Evolutionary conservation across 2,329 filamentous ascomycete species (phyloP).

Genomic region (Xylaria sp.): DNA sequence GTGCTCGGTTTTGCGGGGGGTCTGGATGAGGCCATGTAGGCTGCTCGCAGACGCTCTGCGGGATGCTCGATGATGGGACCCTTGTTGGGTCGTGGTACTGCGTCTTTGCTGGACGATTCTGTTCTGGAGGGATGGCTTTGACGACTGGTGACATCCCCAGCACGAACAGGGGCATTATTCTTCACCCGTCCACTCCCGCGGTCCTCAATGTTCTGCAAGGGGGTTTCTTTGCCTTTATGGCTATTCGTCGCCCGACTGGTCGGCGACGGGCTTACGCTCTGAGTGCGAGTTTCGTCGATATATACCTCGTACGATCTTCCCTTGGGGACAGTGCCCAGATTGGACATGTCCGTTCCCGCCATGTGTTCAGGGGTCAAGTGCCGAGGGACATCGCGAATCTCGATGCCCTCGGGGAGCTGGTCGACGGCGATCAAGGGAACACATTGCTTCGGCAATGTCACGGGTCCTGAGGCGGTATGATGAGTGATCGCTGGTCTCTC

Average conservation of each 20-base stretch:
- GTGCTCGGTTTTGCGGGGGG: not conserved
- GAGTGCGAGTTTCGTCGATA: constrained; percentile 14
- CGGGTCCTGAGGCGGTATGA: constrained; percentile 25
- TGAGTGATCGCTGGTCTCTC: constrained; percentile 37
- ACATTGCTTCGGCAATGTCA: constrained; percentile 32
- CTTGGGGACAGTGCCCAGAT: constrained; percentile 33
- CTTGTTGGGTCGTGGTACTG: not conserved
- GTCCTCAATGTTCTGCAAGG: not conserved
- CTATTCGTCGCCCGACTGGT: not conserved
- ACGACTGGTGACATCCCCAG: not conserved
- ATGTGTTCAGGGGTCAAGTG: constrained; percentile 35
- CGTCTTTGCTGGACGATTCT: not conserved
- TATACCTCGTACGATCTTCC: constrained; percentile 28
- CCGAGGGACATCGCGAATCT: constrained; percentile 41
- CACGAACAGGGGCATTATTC: not conserved
- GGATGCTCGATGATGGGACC: not conserved
- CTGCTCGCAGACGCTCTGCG: not conserved
- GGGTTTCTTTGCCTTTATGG: not conserved
- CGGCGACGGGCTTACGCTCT: too few relatives aligned
- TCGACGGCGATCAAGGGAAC: constrained; percentile 53
- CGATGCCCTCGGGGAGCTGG: constrained; percentile 44
- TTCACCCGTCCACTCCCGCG: not conserved
- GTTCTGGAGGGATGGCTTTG: not conserved
- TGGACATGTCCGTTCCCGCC: constrained; percentile 34
- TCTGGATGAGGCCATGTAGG: not conserved